Base-by-base conservation (phyloP, 768 basidiomycete genomes). In the Tricholoma bakamatsutake region DNA sequence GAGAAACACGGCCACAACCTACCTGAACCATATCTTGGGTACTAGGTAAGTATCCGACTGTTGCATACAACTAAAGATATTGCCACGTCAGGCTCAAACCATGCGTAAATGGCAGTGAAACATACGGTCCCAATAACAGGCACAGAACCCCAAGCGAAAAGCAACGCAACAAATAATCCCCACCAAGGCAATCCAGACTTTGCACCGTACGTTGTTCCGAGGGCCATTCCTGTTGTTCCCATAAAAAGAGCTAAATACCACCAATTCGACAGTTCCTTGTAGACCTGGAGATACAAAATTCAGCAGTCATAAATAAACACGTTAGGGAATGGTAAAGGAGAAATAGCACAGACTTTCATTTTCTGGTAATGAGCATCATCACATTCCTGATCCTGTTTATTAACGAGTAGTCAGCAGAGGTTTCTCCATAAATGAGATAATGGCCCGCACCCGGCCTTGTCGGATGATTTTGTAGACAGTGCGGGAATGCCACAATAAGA, bases 121-220 rank as follows among this genome's bases (percentile, higher is more conserved):
- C 67, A 56, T 55, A 71, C 71, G 1, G 79, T 76, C 9, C 78
- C 80, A 52, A 80, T 71, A 62, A 83, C 73, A 9, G 80, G 71
- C 18, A 78, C 68, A 45, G 43, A 45, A 4, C 43, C 43, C 52
- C 64, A 67, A 0, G 77, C 78, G 53, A 85, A 71, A 28, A 82
- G 59, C 33, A 83, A 61, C 5, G 80, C 71, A 45, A 45, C 24
- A 12, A 74, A 65, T n/a, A 72, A 64, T 0, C 63, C 72, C 73
- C 73, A 74, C 61, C 68, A 70, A 5, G 73, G 73, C 2, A 74
- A 60, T 27, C 70, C 70, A 5, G 70, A 71, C 45, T 71, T 65
- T 15, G 70, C 71, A 0, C 67, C 65, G 47, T 74, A 73, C 0
- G 67, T 69, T 6, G 71, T 70, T 21, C 67, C 73, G 7, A 74